Percentiles rank a stretch among this genome's conserved stretches.
Evolutionary conservation across 2,329 filamentous ascomycete species (phyloP).

Genomic region (Cytospora mali): DNA sequence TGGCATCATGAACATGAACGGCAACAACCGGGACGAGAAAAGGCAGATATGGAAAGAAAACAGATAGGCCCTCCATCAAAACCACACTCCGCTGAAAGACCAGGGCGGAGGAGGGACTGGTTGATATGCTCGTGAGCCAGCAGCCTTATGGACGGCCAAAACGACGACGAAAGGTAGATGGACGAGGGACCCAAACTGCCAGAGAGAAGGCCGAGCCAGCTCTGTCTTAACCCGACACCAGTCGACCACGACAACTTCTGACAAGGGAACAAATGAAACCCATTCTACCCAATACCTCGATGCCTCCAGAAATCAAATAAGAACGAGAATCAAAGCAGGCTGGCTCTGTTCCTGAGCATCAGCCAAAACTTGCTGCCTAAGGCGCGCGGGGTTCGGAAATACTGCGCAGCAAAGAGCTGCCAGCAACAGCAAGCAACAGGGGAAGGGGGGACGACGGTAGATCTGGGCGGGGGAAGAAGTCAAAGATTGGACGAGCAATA

Average conservation of each 20-base stretch:
- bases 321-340: background rate
- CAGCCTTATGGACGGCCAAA: background rate
- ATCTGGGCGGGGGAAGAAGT: background rate
- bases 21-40: background rate
- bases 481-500: background rate
- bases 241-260: background rate
- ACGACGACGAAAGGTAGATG: conserved; percentile 1
- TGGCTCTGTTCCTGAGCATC: background rate
- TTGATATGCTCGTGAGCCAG: conserved; percentile 1
- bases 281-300: conserved; percentile 11
- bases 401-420: background rate
- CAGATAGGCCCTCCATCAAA: background rate
- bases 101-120: conserved; percentile 2
- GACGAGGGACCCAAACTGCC: background rate
- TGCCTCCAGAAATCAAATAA: conserved; percentile 2
- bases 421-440: background rate
- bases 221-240: conserved; percentile 1
- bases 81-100: background rate
- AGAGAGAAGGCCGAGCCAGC: background rate
- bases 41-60: background rate
- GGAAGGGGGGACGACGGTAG: background rate
- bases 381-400: background rate
- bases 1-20: background rate
- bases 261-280: conserved; percentile 23
- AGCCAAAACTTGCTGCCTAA: background rate